Conservation (phyloP, 345 rosid genomes). For the Conringia planisiliqua region DNA sequence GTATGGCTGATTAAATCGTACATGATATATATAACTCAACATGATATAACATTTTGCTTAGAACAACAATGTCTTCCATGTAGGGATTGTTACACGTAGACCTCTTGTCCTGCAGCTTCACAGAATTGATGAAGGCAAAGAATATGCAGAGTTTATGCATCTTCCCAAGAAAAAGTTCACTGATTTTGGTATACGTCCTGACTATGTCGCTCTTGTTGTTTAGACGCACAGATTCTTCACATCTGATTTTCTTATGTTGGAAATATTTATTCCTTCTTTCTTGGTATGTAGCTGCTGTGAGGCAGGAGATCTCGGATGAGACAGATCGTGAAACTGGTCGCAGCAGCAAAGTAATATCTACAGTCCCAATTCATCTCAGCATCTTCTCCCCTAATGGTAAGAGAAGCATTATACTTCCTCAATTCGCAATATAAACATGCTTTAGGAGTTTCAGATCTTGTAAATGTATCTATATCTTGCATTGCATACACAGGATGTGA, state of each 20-base stretch:
- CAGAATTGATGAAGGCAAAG: slow-evolving; percentile 81
- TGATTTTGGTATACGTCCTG: slow-evolving; percentile 65
- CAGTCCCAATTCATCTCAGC: slow-evolving; percentile 92
- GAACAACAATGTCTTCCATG: slow-evolving; percentile 26
- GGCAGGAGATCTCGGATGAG: slow-evolving; percentile 88
- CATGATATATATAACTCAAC: background rate
- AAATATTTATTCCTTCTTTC: slow-evolving; percentile 1
- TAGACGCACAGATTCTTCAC: background rate
- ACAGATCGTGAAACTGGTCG: slow-evolving; percentile 96
- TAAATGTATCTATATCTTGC: background rate
- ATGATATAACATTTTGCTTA: background rate
- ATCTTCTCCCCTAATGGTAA: slow-evolving; percentile 92
- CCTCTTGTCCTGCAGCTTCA: slow-evolving; percentile 98
- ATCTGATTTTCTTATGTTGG: slow-evolving; percentile 5
- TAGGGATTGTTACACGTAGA: slow-evolving; percentile 96
- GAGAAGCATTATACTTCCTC: slow-evolving; percentile 13
- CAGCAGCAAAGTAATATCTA: slow-evolving; percentile 69
- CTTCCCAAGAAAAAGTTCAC: slow-evolving; percentile 78
- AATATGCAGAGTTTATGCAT: slow-evolving; percentile 97
- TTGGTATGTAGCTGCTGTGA: slow-evolving; percentile 68
- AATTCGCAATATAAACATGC: background rate
- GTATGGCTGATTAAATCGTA: slow-evolving; percentile 35
- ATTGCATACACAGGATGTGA: background rate
- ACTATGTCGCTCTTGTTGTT: background rate
- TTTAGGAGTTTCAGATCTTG: background rate